phyloP scores from a whole-genome alignment of 257 asterid genomes.

The Salvia rosmarinus region DNA sequence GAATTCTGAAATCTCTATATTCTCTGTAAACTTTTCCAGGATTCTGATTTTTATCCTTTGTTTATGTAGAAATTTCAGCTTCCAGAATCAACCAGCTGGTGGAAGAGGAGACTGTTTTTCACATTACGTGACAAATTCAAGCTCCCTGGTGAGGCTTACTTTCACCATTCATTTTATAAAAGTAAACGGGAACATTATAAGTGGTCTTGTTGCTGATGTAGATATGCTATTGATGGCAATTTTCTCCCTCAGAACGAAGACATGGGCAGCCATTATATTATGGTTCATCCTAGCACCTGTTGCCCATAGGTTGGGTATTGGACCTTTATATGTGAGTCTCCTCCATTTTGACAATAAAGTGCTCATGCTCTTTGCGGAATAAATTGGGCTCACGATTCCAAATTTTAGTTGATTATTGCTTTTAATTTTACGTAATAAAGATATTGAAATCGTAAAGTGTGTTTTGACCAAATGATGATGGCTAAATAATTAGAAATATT shows the following conservation, averaged over 20 bases:
- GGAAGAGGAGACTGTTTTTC: constrained; percentile 77
- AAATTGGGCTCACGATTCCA: background rate
- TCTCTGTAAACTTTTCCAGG: constrained; percentile 8
- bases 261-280: constrained; percentile 61
- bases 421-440: background rate
- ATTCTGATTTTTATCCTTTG: constrained; percentile 32
- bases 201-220: constrained; percentile 36
- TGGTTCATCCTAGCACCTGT: constrained; percentile 86
- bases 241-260: constrained; percentile 69
- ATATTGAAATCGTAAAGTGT: background rate
- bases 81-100: constrained; percentile 73
- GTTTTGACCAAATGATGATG: constrained; percentile 4
- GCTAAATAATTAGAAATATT: background rate
- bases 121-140: constrained; percentile 65
- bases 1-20: constrained; percentile 23
- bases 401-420: background rate
- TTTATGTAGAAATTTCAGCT: constrained; percentile 62
- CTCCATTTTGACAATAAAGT: constrained; percentile 9
- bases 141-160: constrained; percentile 69
- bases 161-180: constrained; percentile 17
- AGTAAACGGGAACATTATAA: constrained; percentile 35
- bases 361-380: background rate
- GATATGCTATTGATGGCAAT: constrained; percentile 85
- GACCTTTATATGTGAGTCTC: constrained; percentile 83
- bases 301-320: constrained; percentile 69